phyloP scores from a whole-genome alignment of 1,284 basidiomycete species.

The Fomitopsis pinicola region DNA sequence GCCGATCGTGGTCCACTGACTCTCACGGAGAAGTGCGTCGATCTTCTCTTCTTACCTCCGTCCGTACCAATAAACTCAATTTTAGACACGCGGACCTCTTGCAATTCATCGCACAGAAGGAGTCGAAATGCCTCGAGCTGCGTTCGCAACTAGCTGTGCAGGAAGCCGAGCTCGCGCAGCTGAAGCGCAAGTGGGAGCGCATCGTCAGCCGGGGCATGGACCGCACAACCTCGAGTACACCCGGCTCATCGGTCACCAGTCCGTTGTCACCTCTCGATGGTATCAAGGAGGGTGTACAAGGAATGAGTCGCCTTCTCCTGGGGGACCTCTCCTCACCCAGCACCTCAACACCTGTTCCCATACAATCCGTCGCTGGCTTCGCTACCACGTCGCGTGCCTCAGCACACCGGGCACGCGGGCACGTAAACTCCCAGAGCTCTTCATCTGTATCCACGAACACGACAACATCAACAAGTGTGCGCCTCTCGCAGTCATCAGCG shows the following conservation, averaged over 20 bases:
- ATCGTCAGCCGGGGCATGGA: conserved; percentile 64
- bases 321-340: conserved; percentile 25
- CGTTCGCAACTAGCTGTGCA: conserved; percentile 65
- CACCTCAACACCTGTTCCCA: conserved; percentile 9
- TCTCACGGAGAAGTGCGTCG: conserved; percentile 36
- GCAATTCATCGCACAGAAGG: conserved; percentile 78
- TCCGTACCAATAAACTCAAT: not conserved
- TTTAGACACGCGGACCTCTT: conserved; percentile 70
- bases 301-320: conserved; percentile 45
- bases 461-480: no score
- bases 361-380: not conserved
- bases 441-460: no score
- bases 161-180: conserved; percentile 64
- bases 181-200: conserved; percentile 78
- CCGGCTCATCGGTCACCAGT: conserved; percentile 5
- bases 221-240: conserved; percentile 19
- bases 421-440: conserved; percentile 14
- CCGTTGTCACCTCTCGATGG: conserved; percentile 39
- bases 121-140: conserved; percentile 74
- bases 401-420: conserved; percentile 19
- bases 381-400: conserved; percentile 1
- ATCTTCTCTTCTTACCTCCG: not conserved
- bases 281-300: conserved; percentile 63
- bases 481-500: no score
- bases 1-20: conserved; percentile 42